Percentiles rank a stretch among this genome's conserved stretches.
phyloP scores from a whole-genome alignment of 2,329 filamentous ascomycete genomes.

The Fusarium dimerum region DNA sequence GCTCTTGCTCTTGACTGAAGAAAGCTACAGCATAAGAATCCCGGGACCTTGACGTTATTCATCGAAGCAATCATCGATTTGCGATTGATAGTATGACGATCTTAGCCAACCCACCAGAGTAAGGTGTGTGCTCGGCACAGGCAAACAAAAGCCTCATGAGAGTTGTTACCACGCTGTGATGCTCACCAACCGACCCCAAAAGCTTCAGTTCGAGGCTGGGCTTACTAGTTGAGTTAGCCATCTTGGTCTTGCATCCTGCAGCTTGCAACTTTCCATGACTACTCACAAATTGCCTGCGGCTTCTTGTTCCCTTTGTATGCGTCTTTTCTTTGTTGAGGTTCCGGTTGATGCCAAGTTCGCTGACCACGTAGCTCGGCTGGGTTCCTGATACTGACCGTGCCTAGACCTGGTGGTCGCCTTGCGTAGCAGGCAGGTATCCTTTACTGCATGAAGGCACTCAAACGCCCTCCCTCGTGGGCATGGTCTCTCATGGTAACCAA shows the following conservation, averaged over 20 bases:
- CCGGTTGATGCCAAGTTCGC: constrained; percentile 18
- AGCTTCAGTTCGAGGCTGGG: no score
- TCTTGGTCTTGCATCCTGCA: neutral
- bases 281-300: neutral
- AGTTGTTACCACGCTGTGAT: constrained; percentile 4
- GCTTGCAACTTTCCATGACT: neutral
- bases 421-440: no score
- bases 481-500: no score
- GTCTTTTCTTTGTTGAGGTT: constrained; percentile 18
- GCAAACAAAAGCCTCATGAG: constrained; percentile 14
- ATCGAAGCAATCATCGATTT: constrained; percentile 29
- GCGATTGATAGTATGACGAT: constrained; percentile 23
- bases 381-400: constrained; percentile 13
- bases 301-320: constrained; percentile 7
- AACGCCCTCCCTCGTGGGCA: no score
- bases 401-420: no score
- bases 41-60: constrained; percentile 10
- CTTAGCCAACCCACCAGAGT: constrained; percentile 21
- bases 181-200: no score
- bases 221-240: neutral
- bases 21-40: neutral
- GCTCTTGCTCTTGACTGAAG: neutral
- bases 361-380: constrained; percentile 19
- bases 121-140: constrained; percentile 15
- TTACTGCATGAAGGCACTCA: no score